Conservation (phyloP, 768 basidiomycete species). For the Lepiota subincarnata region DNA sequence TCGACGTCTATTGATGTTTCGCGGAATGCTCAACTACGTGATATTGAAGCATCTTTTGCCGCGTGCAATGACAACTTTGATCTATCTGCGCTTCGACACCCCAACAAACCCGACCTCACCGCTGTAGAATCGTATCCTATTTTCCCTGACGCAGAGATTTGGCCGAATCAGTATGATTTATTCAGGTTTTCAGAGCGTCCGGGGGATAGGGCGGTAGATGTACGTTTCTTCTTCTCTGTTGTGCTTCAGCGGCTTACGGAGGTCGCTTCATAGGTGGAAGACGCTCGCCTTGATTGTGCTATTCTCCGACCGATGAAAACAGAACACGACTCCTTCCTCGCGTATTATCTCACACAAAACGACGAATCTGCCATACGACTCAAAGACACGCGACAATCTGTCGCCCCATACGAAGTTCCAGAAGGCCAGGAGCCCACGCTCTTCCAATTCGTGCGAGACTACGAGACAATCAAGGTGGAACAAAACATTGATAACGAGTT, state of each 20-base stretch:
- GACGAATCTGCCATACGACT: conserved; percentile 67
- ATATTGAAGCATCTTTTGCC: conserved; percentile 75
- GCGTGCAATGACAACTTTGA: conserved; percentile 58
- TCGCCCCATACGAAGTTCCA: conserved; percentile 41
- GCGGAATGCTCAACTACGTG: conserved; percentile 65
- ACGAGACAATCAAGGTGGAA: conserved; percentile 83
- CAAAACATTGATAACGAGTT: conserved; percentile 86
- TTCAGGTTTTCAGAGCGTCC: conserved; percentile 85
- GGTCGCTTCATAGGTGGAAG: conserved; percentile 51
- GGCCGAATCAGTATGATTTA: conserved; percentile 87
- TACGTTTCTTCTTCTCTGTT: conserved; percentile 26
- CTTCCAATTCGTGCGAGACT: conserved; percentile 79
- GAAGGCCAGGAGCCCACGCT: conserved; percentile 62
- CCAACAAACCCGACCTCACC: conserved; percentile 69
- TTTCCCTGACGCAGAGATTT: conserved; percentile 80
- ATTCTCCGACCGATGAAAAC: conserved; percentile 85
- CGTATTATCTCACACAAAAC: conserved; percentile 77
- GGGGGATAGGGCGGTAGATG: conserved; percentile 71
- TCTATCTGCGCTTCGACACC: conserved; percentile 62
- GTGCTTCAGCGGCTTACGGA: neutral
- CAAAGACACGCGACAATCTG: conserved; percentile 49
- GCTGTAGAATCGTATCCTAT: conserved; percentile 82
- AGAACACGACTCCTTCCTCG: conserved; percentile 83
- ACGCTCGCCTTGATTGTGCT: conserved; percentile 80
- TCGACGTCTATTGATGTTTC: conserved; percentile 64